These are phyloP conservation scores for Mycena albidolilacea DNA, from an alignment of 768 basidiomycete genomes.

Conservation along the genomic window DNA sequence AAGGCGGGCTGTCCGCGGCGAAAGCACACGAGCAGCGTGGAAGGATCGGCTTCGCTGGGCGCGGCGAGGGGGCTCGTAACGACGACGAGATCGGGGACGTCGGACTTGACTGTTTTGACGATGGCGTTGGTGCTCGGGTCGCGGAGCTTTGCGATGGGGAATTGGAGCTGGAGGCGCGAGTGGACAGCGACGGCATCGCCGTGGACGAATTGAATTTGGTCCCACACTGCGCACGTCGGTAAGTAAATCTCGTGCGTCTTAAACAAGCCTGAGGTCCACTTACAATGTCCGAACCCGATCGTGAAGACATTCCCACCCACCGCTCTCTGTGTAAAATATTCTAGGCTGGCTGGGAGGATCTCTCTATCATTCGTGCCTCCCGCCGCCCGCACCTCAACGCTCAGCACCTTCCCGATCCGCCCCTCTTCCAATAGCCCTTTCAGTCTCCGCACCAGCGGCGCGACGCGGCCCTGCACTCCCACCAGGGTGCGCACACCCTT, in stretches of 20 bases:
- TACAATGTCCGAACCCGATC: slow-evolving; percentile 31
- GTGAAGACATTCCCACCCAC: slow-evolving; percentile 29
- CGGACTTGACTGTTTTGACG: slow-evolving; percentile 25
- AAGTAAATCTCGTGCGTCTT: slow-evolving; percentile 25
- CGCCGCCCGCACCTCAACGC: slow-evolving; percentile 9
- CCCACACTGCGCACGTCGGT: slow-evolving; percentile 33
- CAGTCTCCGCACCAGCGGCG: slow-evolving; percentile 23
- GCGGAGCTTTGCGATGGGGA: slow-evolving; percentile 29
- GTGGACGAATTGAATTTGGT: slow-evolving; percentile 37
- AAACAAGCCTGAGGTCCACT: slow-evolving; percentile 12
- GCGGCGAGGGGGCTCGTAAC: slow-evolving; percentile 31
- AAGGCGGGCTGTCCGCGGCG: slow-evolving; percentile 26
- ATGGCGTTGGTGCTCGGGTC: slow-evolving; percentile 33
- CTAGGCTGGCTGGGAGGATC: slow-evolving; percentile 2
- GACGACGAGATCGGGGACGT: slow-evolving; percentile 40
- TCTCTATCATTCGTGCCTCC: slow-evolving; percentile 20
- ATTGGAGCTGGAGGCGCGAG: slow-evolving; percentile 21
- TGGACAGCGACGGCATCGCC: slow-evolving; percentile 28
- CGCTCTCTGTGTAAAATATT: slow-evolving; percentile 29
- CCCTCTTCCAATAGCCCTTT: slow-evolving; percentile 36
- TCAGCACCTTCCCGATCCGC: slow-evolving; percentile 34
- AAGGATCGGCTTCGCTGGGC: slow-evolving; percentile 10
- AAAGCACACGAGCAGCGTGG: slow-evolving; percentile 35
- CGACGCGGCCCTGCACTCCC: slow-evolving; percentile 42
- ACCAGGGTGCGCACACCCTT: slow-evolving; percentile 39